Evolutionary conservation across 2,329 filamentous ascomycete genomes (phyloP).

Genomic region (Xylariaceae sp.): DNA sequence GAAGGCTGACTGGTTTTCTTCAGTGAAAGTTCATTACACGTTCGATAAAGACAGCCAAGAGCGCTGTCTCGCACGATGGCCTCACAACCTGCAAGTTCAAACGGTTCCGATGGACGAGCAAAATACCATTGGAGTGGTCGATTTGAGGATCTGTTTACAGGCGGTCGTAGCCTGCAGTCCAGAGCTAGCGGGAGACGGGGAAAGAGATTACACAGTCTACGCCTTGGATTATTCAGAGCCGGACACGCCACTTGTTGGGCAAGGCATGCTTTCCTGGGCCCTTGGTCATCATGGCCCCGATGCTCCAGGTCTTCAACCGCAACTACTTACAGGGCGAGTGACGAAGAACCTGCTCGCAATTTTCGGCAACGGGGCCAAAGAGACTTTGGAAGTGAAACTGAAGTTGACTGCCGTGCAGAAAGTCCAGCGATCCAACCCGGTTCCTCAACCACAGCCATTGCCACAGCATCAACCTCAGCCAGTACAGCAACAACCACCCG

Average conservation of each 20-base stretch:
- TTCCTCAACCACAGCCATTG: constrained; percentile 15
- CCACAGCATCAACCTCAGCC: constrained; percentile 10
- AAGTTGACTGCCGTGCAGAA: constrained; percentile 76
- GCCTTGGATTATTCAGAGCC: constrained; percentile 95
- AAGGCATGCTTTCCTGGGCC: constrained; percentile 88
- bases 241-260: constrained; percentile 87
- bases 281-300: constrained; percentile 43
- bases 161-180: constrained; percentile 77
- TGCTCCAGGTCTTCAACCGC: constrained; percentile 41
- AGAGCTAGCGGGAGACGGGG: constrained; percentile 71
- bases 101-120: constrained; percentile 76
- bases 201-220: constrained; percentile 90
- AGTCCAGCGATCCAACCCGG: constrained; percentile 27
- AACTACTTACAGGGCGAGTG: constrained; percentile 84
- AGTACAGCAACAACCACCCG: not conserved
- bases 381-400: constrained; percentile 90
- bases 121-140: constrained; percentile 79
- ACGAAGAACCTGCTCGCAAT: constrained; percentile 80
- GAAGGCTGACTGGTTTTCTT: constrained; percentile 17
- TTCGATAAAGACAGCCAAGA: constrained; percentile 87
- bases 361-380: constrained; percentile 76
- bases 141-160: constrained; percentile 81
- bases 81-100: constrained; percentile 73
- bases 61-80: constrained; percentile 83
- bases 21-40: constrained; percentile 95